Evolutionary conservation across 805 yeast species (phyloP).

Genomic region (Spathaspora sp.): DNA sequence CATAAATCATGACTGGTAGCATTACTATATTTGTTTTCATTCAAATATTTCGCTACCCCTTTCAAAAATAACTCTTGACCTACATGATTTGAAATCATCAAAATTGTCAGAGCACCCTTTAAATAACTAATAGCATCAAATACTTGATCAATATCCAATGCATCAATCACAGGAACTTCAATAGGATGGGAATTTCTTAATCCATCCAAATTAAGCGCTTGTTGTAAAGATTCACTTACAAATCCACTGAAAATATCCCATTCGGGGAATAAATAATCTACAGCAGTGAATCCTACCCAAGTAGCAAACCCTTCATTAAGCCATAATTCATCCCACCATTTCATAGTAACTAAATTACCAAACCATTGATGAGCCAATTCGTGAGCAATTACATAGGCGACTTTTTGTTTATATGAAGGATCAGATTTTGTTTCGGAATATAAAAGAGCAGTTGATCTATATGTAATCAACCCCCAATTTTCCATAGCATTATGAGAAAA

Average conservation of each 20-base stretch:
- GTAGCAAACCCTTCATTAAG: constrained; percentile 89
- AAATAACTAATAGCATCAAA: constrained; percentile 79
- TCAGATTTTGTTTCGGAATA: constrained; percentile 44
- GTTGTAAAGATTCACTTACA: constrained; percentile 48
- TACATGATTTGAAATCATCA: constrained; percentile 70
- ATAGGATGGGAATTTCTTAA: constrained; percentile 72
- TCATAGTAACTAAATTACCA: constrained; percentile 85
- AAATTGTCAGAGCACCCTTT: constrained; percentile 75
- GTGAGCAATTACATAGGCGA: constrained; percentile 79
- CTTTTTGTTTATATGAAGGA: constrained; percentile 58
- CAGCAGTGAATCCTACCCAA: constrained; percentile 73
- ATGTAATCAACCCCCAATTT: constrained; percentile 78
- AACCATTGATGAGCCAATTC: constrained; percentile 93
- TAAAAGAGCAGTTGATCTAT: constrained; percentile 56
- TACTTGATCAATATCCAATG: constrained; percentile 75
- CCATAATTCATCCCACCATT: constrained; percentile 94
- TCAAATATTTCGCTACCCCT: constrained; percentile 70
- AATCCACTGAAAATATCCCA: constrained; percentile 72
- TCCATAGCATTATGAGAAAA: constrained; percentile 89
- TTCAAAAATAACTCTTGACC: constrained; percentile 66
- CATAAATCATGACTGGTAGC: constrained; percentile 75
- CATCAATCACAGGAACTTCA: constrained; percentile 75
- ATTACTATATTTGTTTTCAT: constrained; percentile 60
- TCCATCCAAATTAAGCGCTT: constrained; percentile 52
- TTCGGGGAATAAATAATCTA: constrained; percentile 67